phyloP scores from a whole-genome alignment of 768 basidiomycete genomes.

The Podaxis mareebaensis region DNA sequence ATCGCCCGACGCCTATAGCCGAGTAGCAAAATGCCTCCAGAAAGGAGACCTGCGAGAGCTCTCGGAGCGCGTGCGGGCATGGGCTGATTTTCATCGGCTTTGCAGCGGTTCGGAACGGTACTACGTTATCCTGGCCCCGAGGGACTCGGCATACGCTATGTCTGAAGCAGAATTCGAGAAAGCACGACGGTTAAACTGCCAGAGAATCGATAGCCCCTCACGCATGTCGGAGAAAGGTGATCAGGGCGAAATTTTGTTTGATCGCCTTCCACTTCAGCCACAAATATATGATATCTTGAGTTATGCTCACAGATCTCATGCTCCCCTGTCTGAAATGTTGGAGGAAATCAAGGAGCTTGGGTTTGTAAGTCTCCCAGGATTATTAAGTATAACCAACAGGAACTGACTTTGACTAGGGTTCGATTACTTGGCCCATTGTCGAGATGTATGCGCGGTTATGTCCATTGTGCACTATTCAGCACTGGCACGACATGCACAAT shows the following conservation, averaged over 20 bases:
- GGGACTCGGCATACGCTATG: conserved; percentile 58
- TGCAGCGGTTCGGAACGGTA: conserved; percentile 60
- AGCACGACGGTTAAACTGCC: conserved; percentile 33
- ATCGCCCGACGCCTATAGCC: conserved; percentile 52
- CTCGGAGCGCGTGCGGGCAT: conserved; percentile 42
- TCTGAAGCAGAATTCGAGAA: conserved; percentile 51
- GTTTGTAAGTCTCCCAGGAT: conserved; percentile 46
- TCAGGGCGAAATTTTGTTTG: conserved; percentile 37
- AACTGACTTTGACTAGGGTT: conserved; percentile 39
- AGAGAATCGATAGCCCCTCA: conserved; percentile 17
- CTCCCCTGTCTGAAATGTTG: conserved; percentile 53
- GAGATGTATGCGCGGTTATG: conserved; percentile 67
- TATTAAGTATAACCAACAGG: background rate
- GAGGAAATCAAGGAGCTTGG: conserved; percentile 55
- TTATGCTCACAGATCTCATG: conserved; percentile 64
- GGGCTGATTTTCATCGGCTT: conserved; percentile 61
- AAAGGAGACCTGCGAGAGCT: conserved; percentile 40
- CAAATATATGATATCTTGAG: conserved; percentile 72
- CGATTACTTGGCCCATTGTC: conserved; percentile 73
- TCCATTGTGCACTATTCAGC: conserved; percentile 41
- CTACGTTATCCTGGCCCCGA: conserved; percentile 58
- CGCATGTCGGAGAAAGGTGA: background rate
- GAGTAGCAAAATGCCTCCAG: conserved; percentile 48
- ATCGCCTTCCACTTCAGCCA: conserved; percentile 62
- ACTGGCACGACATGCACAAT: conserved; percentile 4